Evolutionary conservation across 2,329 filamentous ascomycete species (phyloP), one percentile per base, ranked within the genome.

Genomic region (Neofusicoccum sp.): DNA sequence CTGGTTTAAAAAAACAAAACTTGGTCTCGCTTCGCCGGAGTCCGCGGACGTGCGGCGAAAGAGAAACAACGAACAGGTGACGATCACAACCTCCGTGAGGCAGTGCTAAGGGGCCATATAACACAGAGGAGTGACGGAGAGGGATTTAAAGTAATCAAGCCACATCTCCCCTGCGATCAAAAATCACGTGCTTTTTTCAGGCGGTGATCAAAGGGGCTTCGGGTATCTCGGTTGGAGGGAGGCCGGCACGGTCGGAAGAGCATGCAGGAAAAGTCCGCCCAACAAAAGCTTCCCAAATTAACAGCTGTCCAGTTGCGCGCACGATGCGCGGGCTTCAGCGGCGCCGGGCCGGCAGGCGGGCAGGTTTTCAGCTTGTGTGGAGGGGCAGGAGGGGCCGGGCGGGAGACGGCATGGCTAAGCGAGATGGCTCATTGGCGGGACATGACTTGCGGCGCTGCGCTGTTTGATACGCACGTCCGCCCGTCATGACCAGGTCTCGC

Each of bases 371-470:
- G 54, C 54, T 58, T 36, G 8, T 41, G 45, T 36, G 54, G 54
- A 44, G 31, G 54, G 52, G 52, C 16, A 33, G 39, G 39, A 36
- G 33, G 48, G 34, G 48, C n/a, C 7, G 16, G 28, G 31, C 52
- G 52, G 52, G 7, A 56, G 33, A 44, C 52, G 52, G 54, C 54
- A 58, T 22, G 22, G 41, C 54, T 58, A 58, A 58, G 37, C 54
- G 54, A 58, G 29, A 45, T 36, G 54, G n/a, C 41, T 58, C 29
- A 43, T 58, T 58, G 54, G 54, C 36, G 41, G n/a, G 54, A 45
- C 54, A 58, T 58, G 54, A 58, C 54, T 58, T 45, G 39, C 31
- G 54, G 41, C 54, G 52, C 39, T 56, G 28, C 37, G 52, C 52
- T 43, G 52, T 11, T 34, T 33, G 54, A 37, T n/a, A 34, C 54